A percentile compares a stretch with the other conserved stretches of the same genome.
These are phyloP conservation scores for Microcyclosporella mali DNA, from an alignment of 2,329 filamentous ascomycete species.

Conservation along the genomic window DNA sequence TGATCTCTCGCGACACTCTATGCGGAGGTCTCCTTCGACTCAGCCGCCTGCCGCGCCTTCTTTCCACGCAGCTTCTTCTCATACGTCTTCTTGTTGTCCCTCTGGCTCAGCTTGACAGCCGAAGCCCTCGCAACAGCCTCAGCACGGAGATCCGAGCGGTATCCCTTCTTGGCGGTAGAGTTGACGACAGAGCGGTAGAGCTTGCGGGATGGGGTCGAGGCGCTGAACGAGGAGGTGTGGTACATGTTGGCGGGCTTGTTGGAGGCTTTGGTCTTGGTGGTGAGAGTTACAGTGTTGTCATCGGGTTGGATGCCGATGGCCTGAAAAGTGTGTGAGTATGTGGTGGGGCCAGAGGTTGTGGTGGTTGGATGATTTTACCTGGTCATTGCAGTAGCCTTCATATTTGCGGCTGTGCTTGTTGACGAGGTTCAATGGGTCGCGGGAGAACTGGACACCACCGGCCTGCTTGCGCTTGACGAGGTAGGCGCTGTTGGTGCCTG, in stretches of 20 bases:
- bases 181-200: constrained; percentile 85
- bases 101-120: constrained; percentile 67
- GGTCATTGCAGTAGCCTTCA: constrained; percentile 87
- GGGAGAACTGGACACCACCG: constrained; percentile 84
- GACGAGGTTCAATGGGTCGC: constrained; percentile 85
- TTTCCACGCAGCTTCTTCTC: constrained; percentile 7
- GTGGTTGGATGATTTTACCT: constrained; percentile 52
- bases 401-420: constrained; percentile 93
- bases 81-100: constrained; percentile 40
- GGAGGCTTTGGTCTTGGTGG: constrained; percentile 73
- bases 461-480: constrained; percentile 80
- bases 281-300: constrained; percentile 73
- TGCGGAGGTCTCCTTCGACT: constrained; percentile 11
- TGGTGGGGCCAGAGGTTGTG: constrained; percentile 4
- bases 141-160: constrained; percentile 54
- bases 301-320: constrained; percentile 75
- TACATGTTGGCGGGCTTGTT: constrained; percentile 67
- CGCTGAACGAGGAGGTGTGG: constrained; percentile 62
- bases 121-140: constrained; percentile 78
- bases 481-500: constrained; percentile 83
- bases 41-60: constrained; percentile 26
- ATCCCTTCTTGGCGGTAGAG: constrained; percentile 73
- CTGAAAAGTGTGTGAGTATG: constrained; percentile 39
- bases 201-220: constrained; percentile 72
- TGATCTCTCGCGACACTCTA: too few species aligned